These are phyloP conservation scores for Botrytis fabae DNA, from an alignment of 2,329 filamentous ascomycete species.

Conservation along the genomic window DNA sequence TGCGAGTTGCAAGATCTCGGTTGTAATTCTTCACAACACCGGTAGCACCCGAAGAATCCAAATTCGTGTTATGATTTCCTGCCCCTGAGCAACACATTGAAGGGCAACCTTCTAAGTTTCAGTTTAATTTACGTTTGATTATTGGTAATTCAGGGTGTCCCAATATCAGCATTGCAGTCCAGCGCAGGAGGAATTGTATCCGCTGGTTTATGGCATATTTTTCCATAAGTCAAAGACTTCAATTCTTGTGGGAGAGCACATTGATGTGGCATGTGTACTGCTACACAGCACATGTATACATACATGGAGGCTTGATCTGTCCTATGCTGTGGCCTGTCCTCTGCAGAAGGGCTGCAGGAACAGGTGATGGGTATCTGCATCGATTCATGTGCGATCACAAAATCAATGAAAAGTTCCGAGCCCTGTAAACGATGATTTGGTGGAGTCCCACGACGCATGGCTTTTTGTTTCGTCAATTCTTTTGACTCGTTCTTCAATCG, in stretches of 20 bases:
- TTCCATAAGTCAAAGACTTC: background rate
- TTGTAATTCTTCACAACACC: background rate
- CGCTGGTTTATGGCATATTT: background rate
- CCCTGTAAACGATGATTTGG: background rate
- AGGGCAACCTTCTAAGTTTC: background rate
- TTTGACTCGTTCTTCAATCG: background rate
- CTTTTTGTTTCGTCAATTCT: background rate
- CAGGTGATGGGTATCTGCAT: background rate
- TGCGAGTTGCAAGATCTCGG: constrained; percentile 7
- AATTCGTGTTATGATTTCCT: background rate
- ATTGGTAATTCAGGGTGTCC: background rate
- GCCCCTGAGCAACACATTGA: background rate
- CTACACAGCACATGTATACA: background rate
- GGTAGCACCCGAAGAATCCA: background rate
- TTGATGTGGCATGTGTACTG: background rate
- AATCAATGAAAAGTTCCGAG: background rate
- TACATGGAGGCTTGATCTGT: background rate
- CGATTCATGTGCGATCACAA: background rate
- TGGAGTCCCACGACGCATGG: background rate
- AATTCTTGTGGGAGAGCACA: background rate
- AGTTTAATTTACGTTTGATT: background rate
- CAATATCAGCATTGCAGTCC: background rate
- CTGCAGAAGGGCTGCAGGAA: background rate
- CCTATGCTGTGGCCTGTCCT: background rate
- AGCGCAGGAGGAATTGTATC: background rate